Percentiles rank a stretch among this genome's conserved stretches.
phyloP scores from a whole-genome alignment of 257 asterid species.

The Nicotiana noctiflora region DNA sequence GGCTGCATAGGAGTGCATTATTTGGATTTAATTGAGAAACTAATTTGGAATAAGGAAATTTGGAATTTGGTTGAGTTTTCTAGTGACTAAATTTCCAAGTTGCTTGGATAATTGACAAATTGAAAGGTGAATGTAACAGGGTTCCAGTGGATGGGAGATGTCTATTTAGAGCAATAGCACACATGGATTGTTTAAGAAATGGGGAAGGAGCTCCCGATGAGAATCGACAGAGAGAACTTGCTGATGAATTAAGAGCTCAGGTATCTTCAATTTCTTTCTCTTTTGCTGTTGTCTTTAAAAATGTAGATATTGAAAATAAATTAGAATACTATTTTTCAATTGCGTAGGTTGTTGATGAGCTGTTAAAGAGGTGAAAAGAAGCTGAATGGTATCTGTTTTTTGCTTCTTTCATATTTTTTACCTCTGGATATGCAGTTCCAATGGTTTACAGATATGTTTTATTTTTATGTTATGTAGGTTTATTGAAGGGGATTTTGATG shows the following conservation, averaged over 20 bases:
- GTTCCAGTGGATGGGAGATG: slow-evolving; percentile 82
- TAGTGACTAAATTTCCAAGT: not conserved
- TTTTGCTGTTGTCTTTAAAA: not conserved
- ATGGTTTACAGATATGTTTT: not conserved
- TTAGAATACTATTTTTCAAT: not conserved
- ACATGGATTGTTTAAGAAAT: slow-evolving; percentile 60
- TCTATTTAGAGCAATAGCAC: slow-evolving; percentile 78
- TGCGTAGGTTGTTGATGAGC: slow-evolving; percentile 76
- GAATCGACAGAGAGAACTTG: slow-evolving; percentile 60
- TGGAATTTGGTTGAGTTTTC: not conserved
- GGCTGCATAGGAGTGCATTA: not conserved
- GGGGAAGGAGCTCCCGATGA: slow-evolving; percentile 70
- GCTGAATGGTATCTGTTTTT: slow-evolving; percentile 53
- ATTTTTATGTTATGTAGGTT: slow-evolving; percentile 29
- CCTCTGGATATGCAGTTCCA: not conserved
- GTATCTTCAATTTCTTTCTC: slow-evolving; percentile 19
- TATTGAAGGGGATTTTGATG: slow-evolving; percentile 79
- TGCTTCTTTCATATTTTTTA: not conserved
- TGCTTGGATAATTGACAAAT: not conserved
- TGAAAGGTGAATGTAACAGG: slow-evolving; percentile 25
- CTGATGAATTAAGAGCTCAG: slow-evolving; percentile 85
- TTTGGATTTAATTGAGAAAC: not conserved
- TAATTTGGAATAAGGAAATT: not conserved
- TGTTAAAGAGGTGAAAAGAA: slow-evolving; percentile 67
- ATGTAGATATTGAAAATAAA: not conserved